These are phyloP conservation scores for Ogataea kodamae DNA, from an alignment of 805 yeast genomes.

Conservation along the genomic window DNA sequence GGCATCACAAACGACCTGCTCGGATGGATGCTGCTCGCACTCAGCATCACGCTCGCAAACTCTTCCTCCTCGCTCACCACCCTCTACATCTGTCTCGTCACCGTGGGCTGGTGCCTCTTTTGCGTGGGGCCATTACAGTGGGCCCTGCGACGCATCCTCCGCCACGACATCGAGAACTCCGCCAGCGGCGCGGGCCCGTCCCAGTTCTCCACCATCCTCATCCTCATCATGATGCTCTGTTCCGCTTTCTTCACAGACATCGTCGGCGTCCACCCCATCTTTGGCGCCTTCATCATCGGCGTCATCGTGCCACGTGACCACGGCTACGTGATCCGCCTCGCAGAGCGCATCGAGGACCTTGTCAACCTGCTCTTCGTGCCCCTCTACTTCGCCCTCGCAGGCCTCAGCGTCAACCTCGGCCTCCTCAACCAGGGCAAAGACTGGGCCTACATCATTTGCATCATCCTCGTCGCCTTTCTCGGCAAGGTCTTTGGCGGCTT, in stretches of 20 bases:
- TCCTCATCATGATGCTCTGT: constrained; percentile 53
- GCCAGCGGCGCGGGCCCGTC: constrained; percentile 70
- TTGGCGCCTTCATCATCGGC: constrained; percentile 81
- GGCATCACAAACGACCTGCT: constrained; percentile 76
- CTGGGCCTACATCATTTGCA: constrained; percentile 75
- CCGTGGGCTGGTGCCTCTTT: constrained; percentile 66
- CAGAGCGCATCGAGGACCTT: constrained; percentile 74
- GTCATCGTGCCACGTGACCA: constrained; percentile 72
- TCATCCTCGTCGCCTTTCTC: constrained; percentile 61
- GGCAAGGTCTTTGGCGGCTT: constrained; percentile 70
- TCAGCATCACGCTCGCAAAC: constrained; percentile 73
- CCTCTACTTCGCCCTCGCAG: constrained; percentile 76
- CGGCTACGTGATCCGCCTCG: constrained; percentile 63
- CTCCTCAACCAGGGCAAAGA: constrained; percentile 59
- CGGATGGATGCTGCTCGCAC: constrained; percentile 79
- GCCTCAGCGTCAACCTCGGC: constrained; percentile 67
- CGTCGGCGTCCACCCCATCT: constrained; percentile 82
- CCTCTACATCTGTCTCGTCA: constrained; percentile 61
- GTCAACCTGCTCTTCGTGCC: constrained; percentile 72
- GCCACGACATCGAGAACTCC: constrained; percentile 43
- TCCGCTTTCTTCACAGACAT: constrained; percentile 80
- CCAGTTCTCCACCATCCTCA: constrained; percentile 53
- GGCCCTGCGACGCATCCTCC: constrained; percentile 43
- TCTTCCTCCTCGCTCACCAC: constrained; percentile 66
- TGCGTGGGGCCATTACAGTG: constrained; percentile 55